These are phyloP conservation scores for Coccinonectria pachysandricola DNA, from an alignment of 2,329 filamentous ascomycete genomes.

Conservation along the genomic window DNA sequence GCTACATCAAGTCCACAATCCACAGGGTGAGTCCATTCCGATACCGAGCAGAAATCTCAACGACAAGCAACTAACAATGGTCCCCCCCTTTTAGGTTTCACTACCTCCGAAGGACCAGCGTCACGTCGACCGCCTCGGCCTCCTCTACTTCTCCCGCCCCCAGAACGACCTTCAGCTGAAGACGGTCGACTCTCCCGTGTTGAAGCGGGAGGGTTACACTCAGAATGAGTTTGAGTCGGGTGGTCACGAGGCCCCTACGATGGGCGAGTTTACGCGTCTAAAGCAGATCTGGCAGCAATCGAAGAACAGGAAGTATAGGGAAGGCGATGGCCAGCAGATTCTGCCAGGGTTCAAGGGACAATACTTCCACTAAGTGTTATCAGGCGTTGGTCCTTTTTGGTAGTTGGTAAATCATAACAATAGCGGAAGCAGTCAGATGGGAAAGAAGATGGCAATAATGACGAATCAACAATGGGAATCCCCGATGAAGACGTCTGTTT, in stretches of 20 bases:
- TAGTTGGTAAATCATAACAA: too few relatives aligned
- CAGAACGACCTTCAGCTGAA: conserved; percentile 28
- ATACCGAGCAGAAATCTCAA: too few relatives aligned
- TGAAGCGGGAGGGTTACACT: conserved; percentile 23
- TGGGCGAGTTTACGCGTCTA: conserved; percentile 27
- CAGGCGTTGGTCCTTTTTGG: too few relatives aligned
- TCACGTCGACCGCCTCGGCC: conserved; percentile 35
- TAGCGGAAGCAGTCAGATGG: too few relatives aligned
- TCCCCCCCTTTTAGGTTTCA: conserved; percentile 24
- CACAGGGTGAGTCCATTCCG: conserved; percentile 20
- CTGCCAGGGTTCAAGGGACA: conserved; percentile 24
- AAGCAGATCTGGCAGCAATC: conserved; percentile 29
- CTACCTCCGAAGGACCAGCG: conserved; percentile 31
- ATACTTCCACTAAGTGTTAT: too few relatives aligned
- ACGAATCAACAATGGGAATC: too few relatives aligned
- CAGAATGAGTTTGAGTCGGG: conserved; percentile 29
- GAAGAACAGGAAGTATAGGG: conserved; percentile 16
- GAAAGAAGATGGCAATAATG: too few relatives aligned
- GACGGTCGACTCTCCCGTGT: conserved; percentile 28
- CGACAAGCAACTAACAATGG: too few relatives aligned
- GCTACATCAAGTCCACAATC: conserved; percentile 31
- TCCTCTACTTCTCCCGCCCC: conserved; percentile 40
- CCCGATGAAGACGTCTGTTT: too few relatives aligned
- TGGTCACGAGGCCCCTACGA: conserved; percentile 20
- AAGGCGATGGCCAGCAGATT: conserved; percentile 22